Evolutionary conservation across 2,329 filamentous ascomycete genomes (phyloP).

Genomic region (Fusarium nygamai): DNA sequence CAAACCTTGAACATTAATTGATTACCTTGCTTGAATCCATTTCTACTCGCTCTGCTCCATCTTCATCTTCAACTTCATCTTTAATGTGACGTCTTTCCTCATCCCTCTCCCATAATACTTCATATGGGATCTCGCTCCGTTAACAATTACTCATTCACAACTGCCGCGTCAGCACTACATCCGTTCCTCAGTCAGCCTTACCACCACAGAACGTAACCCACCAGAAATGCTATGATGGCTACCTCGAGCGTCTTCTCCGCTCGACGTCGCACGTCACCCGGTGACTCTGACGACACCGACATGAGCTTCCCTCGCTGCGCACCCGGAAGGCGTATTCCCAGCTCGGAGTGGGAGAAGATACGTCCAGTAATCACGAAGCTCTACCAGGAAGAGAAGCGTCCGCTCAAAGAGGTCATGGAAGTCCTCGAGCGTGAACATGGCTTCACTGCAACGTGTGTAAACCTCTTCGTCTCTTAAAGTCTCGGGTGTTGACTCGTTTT

Average conservation of each 20-base stretch:
- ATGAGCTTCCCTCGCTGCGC: constrained; percentile 38
- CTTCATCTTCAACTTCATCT: background rate
- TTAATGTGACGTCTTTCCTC: constrained; percentile 12
- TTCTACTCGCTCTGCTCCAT: background rate
- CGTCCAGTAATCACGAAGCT: constrained; percentile 50
- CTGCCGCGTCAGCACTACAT: background rate
- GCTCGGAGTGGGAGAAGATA: constrained; percentile 48
- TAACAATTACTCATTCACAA: background rate
- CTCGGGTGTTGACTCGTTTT: background rate
- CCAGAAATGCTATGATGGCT: constrained; percentile 34
- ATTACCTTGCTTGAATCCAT: background rate
- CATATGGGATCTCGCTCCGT: background rate
- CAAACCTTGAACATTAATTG: background rate
- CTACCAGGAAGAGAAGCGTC: constrained; percentile 54
- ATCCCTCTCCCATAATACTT: background rate
- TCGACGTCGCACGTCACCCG: constrained; percentile 39
- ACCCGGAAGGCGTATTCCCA: constrained; percentile 47
- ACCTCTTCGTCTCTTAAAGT: background rate
- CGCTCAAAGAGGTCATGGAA: constrained; percentile 54
- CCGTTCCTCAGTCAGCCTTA: background rate
- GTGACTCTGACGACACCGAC: constrained; percentile 45
- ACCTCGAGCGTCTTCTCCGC: constrained; percentile 34
- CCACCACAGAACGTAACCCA: background rate
- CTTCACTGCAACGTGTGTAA: constrained; percentile 53
- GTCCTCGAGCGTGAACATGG: constrained; percentile 51